A percentile compares a stretch with the other conserved stretches of the same genome.
These are phyloP conservation scores for Penicillium cataractarum DNA, from an alignment of 495 filamentous ascomycete species.

Conservation along the genomic window DNA sequence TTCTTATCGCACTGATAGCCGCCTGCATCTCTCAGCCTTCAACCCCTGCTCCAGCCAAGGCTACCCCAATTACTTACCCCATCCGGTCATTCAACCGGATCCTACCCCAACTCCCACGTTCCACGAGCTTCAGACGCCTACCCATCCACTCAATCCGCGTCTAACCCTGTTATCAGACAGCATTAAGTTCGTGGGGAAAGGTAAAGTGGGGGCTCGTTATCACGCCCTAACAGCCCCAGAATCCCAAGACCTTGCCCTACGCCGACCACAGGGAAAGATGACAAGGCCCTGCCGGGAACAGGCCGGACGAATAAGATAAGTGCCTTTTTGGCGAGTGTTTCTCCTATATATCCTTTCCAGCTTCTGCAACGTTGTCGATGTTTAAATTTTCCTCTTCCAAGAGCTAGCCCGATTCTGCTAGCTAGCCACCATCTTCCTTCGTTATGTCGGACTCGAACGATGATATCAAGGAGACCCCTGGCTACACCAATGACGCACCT, in stretches of 20 bases:
- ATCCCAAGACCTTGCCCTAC: constrained; percentile 2
- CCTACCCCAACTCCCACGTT: constrained; percentile 15
- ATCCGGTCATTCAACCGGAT: not conserved
- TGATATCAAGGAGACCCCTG: constrained; percentile 27
- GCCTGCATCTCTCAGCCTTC: not conserved
- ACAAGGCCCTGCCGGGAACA: constrained; percentile 11
- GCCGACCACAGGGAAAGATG: constrained; percentile 5
- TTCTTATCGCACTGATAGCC: not conserved
- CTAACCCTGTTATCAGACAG: constrained; percentile 19
- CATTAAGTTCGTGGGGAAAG: constrained; percentile 24
- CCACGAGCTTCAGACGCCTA: not conserved
- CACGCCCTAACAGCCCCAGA: constrained; percentile 1
- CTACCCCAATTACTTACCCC: constrained; percentile 12
- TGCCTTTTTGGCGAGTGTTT: not conserved
- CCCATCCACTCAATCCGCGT: not conserved
- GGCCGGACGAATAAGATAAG: constrained; percentile 17
- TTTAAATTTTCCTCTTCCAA: not conserved
- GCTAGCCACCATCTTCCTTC: not conserved
- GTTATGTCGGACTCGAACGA: constrained; percentile 19
- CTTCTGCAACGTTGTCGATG: not conserved
- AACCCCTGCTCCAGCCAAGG: not conserved
- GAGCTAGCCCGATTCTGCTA: not conserved
- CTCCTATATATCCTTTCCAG: constrained; percentile 16
- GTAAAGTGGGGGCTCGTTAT: constrained; percentile 15
- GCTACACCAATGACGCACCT: not conserved